Evolutionary conservation across 2,329 filamentous ascomycete species (phyloP).

Genomic region (Nemania diffusa): DNA sequence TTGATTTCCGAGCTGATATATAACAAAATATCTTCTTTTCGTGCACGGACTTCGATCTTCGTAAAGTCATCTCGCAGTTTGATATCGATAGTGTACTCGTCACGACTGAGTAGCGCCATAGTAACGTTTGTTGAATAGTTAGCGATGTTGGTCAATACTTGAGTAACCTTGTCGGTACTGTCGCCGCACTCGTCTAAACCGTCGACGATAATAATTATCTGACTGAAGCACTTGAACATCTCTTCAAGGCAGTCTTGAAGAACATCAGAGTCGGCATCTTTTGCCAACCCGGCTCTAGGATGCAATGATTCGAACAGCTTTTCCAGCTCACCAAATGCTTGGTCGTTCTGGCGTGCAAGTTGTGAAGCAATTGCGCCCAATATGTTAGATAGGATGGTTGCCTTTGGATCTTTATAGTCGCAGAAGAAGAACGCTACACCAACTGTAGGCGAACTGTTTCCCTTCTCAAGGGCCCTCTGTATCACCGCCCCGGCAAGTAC

Average conservation of each 20-base stretch:
- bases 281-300: conserved; percentile 14
- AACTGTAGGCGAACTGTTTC: conserved; percentile 20
- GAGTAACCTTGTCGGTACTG: conserved; percentile 20
- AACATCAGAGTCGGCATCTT: conserved; percentile 10
- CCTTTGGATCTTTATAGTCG: conserved; percentile 45
- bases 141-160: conserved; percentile 18
- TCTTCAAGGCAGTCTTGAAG: conserved; percentile 16
- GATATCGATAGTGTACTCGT: conserved; percentile 32
- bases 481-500: conserved; percentile 43
- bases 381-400: conserved; percentile 40
- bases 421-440: conserved; percentile 48
- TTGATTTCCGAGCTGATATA: conserved; percentile 41
- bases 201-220: conserved; percentile 35
- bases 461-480: conserved; percentile 33
- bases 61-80: conserved; percentile 31
- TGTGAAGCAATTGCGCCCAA: conserved; percentile 45
- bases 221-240: conserved; percentile 27
- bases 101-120: conserved; percentile 35
- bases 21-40: conserved; percentile 38
- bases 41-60: conserved; percentile 31
- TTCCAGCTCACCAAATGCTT: conserved; percentile 39
- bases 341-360: conserved; percentile 46
- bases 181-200: conserved; percentile 40
- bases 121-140: conserved; percentile 31
- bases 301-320: conserved; percentile 35